phyloP scores from a whole-genome alignment of 768 basidiomycete species.

The Leccinum rimulosum region DNA sequence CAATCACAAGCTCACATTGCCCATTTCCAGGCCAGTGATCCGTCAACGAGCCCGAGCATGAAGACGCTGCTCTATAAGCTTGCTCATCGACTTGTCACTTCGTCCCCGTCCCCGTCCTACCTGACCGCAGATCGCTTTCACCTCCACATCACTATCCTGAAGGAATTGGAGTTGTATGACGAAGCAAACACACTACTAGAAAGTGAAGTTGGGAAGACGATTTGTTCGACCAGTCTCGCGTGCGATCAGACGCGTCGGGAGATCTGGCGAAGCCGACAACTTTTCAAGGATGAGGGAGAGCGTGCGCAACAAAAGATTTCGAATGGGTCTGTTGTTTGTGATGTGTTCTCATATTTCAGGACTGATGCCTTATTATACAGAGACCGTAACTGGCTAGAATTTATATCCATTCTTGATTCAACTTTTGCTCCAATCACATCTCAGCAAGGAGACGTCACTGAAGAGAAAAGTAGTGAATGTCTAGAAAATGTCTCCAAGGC shows the following conservation, averaged over 20 bases:
- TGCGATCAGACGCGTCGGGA: slow-evolving; percentile 76
- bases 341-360: slow-evolving; percentile 9
- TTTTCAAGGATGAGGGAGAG: slow-evolving; percentile 58
- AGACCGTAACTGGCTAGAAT: slow-evolving; percentile 87
- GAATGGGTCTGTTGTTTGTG: slow-evolving; percentile 49
- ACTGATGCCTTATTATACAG: slow-evolving; percentile 37
- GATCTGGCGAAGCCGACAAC: slow-evolving; percentile 58
- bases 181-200: slow-evolving; percentile 70
- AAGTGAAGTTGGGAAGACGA: slow-evolving; percentile 62
- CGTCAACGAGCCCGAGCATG: slow-evolving; percentile 57
- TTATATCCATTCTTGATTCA: slow-evolving; percentile 69
- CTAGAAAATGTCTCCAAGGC: slow-evolving; percentile 41
- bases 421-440: slow-evolving; percentile 46
- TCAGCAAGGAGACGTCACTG: slow-evolving; percentile 26
- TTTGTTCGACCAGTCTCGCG: slow-evolving; percentile 68
- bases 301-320: slow-evolving; percentile 56
- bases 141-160: slow-evolving; percentile 69
- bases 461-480: slow-evolving; percentile 38
- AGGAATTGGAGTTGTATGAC: slow-evolving; percentile 63
- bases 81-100: slow-evolving; percentile 69
- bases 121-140: slow-evolving; percentile 73
- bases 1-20: slow-evolving; percentile 9
- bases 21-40: slow-evolving; percentile 64
- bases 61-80: slow-evolving; percentile 70
- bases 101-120: slow-evolving; percentile 62